Percentiles rank a stretch among this genome's conserved stretches.
Conservation (phyloP, 257 asterid species). For the Ocimum tenuiflorum region DNA sequence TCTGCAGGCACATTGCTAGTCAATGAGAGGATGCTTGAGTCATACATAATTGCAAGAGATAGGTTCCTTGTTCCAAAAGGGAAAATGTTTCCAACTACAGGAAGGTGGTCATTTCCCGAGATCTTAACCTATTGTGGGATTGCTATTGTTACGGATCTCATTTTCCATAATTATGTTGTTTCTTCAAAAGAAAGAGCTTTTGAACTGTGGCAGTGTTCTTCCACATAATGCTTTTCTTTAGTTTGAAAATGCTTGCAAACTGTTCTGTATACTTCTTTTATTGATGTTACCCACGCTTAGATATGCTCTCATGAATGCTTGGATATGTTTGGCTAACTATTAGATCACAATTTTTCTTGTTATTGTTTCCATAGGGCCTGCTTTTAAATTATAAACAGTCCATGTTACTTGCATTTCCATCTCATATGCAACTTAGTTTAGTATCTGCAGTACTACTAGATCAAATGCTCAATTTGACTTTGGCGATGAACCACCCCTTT, state of each 20-base stretch:
- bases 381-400: neutral
- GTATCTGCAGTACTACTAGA: neutral
- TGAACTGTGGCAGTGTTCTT: neutral
- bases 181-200: neutral
- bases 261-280: neutral
- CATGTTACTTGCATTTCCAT: neutral
- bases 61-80: constrained; percentile 90
- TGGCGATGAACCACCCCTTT: neutral
- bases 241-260: neutral
- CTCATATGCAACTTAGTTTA: neutral
- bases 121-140: constrained; percentile 8
- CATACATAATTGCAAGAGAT: constrained; percentile 96
- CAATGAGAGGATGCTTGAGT: constrained; percentile 96
- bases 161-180: constrained; percentile 5
- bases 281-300: neutral
- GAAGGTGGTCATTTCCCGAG: constrained; percentile 50
- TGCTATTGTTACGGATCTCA: neutral
- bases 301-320: no score
- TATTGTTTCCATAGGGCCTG: neutral
- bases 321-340: neutral
- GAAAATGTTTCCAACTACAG: constrained; percentile 87
- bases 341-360: neutral
- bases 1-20: constrained; percentile 86
- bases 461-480: neutral
- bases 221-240: neutral